Evolutionary conservation across 73 alveolate genomes (phyloP).

Genomic region (Paramecium caudatum): DNA sequence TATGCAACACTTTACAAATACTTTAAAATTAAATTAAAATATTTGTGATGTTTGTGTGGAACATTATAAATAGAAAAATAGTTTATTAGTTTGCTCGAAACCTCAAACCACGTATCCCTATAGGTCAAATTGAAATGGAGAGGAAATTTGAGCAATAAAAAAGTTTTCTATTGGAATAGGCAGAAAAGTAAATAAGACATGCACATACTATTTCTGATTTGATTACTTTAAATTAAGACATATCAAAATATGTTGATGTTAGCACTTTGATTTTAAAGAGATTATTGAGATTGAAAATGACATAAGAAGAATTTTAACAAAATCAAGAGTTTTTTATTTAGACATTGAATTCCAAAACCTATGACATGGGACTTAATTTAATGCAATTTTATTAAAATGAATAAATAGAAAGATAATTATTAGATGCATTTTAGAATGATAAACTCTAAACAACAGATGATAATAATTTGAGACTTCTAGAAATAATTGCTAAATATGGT

Average conservation of each 20-base stretch:
- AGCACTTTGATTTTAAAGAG: neutral
- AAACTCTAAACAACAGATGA: neutral
- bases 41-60: constrained; percentile 40
- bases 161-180: neutral
- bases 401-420: neutral
- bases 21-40: too few species aligned
- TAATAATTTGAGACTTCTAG: neutral
- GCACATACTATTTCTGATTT: constrained; percentile 47
- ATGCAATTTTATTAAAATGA: constrained; percentile 26
- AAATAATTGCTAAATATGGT: constrained; percentile 14
- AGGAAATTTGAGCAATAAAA: constrained; percentile 14
- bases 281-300: neutral
- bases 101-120: constrained; percentile 52
- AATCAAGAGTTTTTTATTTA: neutral
- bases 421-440: constrained; percentile 7
- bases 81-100: constrained; percentile 2
- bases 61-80: neutral
- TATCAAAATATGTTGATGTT: constrained; percentile 42
- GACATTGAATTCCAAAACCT: neutral
- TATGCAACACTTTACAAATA: too few species aligned
- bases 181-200: constrained; percentile 36
- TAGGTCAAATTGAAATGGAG: neutral
- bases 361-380: neutral
- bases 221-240: neutral
- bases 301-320: neutral